phyloP scores from a whole-genome alignment of 139 green algal species.

The Chlorella sp. region DNA sequence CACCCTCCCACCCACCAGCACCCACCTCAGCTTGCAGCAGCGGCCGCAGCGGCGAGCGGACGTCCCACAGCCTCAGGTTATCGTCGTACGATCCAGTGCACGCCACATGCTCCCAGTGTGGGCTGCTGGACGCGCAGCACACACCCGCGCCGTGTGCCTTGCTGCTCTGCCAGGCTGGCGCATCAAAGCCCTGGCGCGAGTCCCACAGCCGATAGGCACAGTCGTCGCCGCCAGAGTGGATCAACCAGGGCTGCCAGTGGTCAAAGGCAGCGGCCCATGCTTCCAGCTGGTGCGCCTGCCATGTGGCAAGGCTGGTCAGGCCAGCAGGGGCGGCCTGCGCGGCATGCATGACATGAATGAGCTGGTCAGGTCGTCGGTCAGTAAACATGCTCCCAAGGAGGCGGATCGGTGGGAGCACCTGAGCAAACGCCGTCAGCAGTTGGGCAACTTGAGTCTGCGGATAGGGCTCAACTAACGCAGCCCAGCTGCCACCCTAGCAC shows the following conservation, averaged over 20 bases:
- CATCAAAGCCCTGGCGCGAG: slow-evolving; percentile 8
- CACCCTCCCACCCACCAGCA: background rate
- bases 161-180: slow-evolving; percentile 27
- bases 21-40: slow-evolving; percentile 44
- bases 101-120: slow-evolving; percentile 58
- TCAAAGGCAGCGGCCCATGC: slow-evolving; percentile 66
- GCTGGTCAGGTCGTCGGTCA: too few species aligned
- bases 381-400: too few species aligned
- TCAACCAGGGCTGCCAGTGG: slow-evolving; percentile 39
- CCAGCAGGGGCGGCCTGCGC: background rate
- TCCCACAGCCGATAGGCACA: slow-evolving; percentile 73
- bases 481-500: too few species aligned
- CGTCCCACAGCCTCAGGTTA: slow-evolving; percentile 83
- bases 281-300: slow-evolving; percentile 72
- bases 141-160: slow-evolving; percentile 83
- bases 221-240: slow-evolving; percentile 81
- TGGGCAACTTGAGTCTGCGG: too few species aligned
- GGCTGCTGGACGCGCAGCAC: slow-evolving; percentile 77
- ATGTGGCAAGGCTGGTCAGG: slow-evolving; percentile 43
- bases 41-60: slow-evolving; percentile 45
- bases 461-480: too few species aligned
- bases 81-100: slow-evolving; percentile 93
- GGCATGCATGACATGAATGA: too few species aligned
- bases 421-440: too few species aligned
- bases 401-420: too few species aligned